Evolutionary conservation across 140 eudicot species (phyloP), one percentile per base, ranked within the genome.

Genomic region (Flaveria floridana): DNA sequence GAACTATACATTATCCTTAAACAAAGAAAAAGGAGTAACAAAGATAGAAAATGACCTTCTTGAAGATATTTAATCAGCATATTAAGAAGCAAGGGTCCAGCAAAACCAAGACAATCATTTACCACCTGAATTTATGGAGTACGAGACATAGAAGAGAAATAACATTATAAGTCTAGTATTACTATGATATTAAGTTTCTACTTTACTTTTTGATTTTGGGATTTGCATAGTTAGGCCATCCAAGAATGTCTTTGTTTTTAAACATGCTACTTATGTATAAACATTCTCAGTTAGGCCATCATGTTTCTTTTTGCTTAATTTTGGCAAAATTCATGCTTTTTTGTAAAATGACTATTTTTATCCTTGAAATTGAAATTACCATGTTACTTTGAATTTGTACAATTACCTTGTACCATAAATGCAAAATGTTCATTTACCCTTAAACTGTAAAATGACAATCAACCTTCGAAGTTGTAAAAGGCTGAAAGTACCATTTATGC

Each of bases 91-190:
- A 91, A 66, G 7, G 98, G 98, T 65, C 98, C 97, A 53, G 85
- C 89, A 84, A 93, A 93, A 69, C 98, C 91, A n/a, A 93, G 89
- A 77, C 93, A 88, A 62, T 93, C 96, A 82, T 90, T 93, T 44
- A 90, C 61, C 48, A 90, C 91, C 98, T 93, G 84, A 85, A 37
- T 76, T 62, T 12, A 46, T 65, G 37, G 20, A 57, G 70, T 39
- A 71, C 61, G 53, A 63, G 64, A 57, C 25, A 39, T 19, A 18
- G 18, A 76, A 44, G 61, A 77, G 53, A 66, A 64, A 65, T 63
- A 72, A 64, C 51, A 50, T 51, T 47, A 7, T 5, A 55, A 26
- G 81, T 37, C 39, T 41, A 39, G 67, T 63, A 62, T 44, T 50
- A 28, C 61, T 14, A 23, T 55, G 62, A 23, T 57, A 34, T 57